Percentiles rank a stretch among this genome's conserved stretches.
Evolutionary conservation across 352 stramenopile species (phyloP).

Genomic region (Pythium phragmitis): DNA sequence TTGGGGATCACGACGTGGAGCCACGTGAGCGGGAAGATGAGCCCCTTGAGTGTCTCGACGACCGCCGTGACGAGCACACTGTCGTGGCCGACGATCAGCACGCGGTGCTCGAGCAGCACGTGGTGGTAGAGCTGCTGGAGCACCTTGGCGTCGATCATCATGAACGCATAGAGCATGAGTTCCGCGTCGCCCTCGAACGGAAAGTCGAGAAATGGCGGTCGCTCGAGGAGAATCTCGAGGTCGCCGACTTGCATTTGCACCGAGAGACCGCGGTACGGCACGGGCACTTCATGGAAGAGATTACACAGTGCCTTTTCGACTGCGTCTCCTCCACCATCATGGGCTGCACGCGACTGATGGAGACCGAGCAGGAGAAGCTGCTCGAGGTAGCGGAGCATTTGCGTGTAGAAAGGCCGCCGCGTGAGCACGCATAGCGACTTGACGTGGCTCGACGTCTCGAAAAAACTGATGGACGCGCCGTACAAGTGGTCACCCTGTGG

Average conservation of each 20-base stretch:
- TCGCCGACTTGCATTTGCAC: constrained; percentile 39
- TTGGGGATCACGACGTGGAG: constrained; percentile 56
- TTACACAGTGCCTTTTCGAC: constrained; percentile 50
- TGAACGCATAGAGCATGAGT: constrained; percentile 49
- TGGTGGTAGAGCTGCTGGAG: constrained; percentile 44
- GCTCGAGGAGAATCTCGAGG: constrained; percentile 36
- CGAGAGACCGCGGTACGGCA: constrained; percentile 35
- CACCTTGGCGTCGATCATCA: constrained; percentile 37
- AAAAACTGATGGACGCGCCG: constrained; percentile 50
- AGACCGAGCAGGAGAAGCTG: constrained; percentile 48
- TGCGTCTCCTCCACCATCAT: background rate
- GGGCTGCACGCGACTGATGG: constrained; percentile 26
- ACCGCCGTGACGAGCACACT: constrained; percentile 43
- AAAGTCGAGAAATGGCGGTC: constrained; percentile 37
- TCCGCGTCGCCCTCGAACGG: constrained; percentile 51
- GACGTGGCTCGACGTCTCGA: constrained; percentile 32
- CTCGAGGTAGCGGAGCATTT: constrained; percentile 51
- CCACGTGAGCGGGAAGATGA: constrained; percentile 51
- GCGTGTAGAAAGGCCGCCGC: constrained; percentile 42
- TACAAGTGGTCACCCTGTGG: constrained; percentile 42
- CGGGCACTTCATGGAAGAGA: constrained; percentile 50
- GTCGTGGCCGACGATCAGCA: constrained; percentile 45
- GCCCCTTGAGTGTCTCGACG: constrained; percentile 41
- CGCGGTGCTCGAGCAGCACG: constrained; percentile 47
- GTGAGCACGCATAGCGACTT: constrained; percentile 52